Evolutionary conservation across 768 basidiomycete genomes (phyloP), one percentile per base, ranked within the genome.

Genomic region (Lentinula aciculospora): DNA sequence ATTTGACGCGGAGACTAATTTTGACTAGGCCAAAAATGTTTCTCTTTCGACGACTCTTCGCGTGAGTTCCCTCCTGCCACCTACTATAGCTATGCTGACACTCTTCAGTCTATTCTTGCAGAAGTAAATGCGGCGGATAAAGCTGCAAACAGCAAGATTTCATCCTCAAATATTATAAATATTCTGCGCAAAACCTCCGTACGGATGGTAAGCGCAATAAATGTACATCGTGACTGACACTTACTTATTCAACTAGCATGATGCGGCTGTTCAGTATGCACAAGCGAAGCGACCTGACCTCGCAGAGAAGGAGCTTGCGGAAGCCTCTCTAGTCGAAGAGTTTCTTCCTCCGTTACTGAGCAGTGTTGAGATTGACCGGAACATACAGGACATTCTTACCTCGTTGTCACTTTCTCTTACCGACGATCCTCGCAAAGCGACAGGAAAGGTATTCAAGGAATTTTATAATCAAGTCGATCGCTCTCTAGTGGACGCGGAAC

Each of bases 111-210:
- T 25, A 77, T 88, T 31, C 74, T 90, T 17, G 76, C 88, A 9
- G 88, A 90, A 58, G 76, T 90, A 2, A 82, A 89, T 61, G 76
- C 80, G 8, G 77, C 82, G 34, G 88, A 89, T 70, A 90, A 90
- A 69, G 68, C 77, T 27, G 66, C 72, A 27, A 72, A 74, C 42
- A 64, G 66, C 15, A 72, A 74, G 28, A 63, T 84, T 10, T 61
- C 77, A n/a, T 71, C 81, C 4, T 74, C 84, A 4, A 70, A 72
- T 34, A 76, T 87, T 40, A 68, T 80, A 27, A 65, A 68, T 42
- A 77, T 89, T 59, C 57, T 89, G 44, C 79, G 82, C 21, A 88
- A 82, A 70, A 83, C 83, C 15, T 71, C 74, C 51, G 64, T 72
- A 57, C 80, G 81, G 58, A 80, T 87, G 53, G 88, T 89, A 25